phyloP scores from a whole-genome alignment of 805 yeast genomes.

The Phaffomyces antillensis region DNA sequence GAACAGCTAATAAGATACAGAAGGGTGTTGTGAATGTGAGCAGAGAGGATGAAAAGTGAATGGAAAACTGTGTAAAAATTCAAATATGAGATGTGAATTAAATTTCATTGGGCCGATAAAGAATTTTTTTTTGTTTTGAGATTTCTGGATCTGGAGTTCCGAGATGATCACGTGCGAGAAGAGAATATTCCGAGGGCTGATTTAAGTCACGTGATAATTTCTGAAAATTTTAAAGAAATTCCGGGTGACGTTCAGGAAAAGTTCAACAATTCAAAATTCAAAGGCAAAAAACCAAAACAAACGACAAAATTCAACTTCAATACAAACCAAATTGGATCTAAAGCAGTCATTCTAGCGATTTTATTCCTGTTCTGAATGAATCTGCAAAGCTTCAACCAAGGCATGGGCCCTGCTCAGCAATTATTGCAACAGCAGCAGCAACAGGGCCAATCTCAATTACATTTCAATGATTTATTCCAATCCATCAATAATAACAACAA shows the following conservation, averaged over 20 bases:
- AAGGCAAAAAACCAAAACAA: conserved; percentile 3
- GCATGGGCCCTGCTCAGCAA: conserved; percentile 22
- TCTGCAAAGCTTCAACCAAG: conserved; percentile 21
- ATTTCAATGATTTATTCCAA: conserved; percentile 20
- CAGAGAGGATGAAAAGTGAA: too few species aligned
- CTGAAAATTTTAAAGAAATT: background rate
- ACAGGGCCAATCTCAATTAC: conserved; percentile 13
- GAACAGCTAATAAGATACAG: too few species aligned
- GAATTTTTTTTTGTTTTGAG: too few species aligned
- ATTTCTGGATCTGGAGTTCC: too few species aligned
- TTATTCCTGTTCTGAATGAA: conserved; percentile 8
- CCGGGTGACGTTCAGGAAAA: background rate
- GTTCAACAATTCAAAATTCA: background rate
- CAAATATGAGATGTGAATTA: too few species aligned
- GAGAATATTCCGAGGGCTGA: background rate
- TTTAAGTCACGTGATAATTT: background rate
- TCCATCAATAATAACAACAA: conserved; percentile 13
- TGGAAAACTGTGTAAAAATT: too few species aligned
- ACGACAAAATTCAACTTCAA: background rate
- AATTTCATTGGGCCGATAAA: too few species aligned
- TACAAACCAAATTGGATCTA: too few species aligned
- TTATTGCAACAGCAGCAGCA: conserved; percentile 20
- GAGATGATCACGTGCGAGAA: too few species aligned
- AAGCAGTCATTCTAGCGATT: background rate
- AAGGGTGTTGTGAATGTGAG: too few species aligned